A percentile compares a stretch with the other conserved stretches of the same genome.
Conservation (phyloP, 768 basidiomycete species). For the Lactarius evosmus region DNA sequence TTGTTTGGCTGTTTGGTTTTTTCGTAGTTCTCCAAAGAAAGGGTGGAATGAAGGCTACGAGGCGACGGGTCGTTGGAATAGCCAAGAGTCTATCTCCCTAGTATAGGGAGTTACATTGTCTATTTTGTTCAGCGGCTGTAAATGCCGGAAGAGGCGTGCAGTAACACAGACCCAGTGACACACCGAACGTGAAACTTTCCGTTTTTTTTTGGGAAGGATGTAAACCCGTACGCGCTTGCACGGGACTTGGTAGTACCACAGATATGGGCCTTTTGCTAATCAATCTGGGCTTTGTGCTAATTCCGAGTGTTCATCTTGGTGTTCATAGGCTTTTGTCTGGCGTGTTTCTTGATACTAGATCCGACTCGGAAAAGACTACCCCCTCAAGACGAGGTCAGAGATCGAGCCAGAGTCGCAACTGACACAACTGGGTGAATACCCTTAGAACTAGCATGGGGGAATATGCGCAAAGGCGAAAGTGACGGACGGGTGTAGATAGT, state of each 20-base stretch:
- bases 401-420: too few relatives aligned
- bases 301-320: too few relatives aligned
- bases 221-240: neutral
- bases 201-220: too few relatives aligned
- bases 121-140: neutral
- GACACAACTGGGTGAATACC: neutral
- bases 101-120: neutral
- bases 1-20: neutral
- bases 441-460: too few relatives aligned
- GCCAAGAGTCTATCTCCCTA: neutral
- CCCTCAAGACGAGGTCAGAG: neutral
- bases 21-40: slow-evolving; percentile 19
- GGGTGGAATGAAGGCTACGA: neutral
- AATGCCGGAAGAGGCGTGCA: neutral
- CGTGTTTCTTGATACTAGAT: too few relatives aligned
- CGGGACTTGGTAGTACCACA: too few relatives aligned
- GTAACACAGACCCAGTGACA: neutral
- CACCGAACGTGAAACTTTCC: too few relatives aligned
- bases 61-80: neutral
- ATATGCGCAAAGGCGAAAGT: too few relatives aligned
- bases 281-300: neutral
- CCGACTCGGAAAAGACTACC: neutral
- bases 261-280: neutral
- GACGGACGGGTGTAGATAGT: too few relatives aligned
- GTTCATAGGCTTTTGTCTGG: neutral